Evolutionary conservation across 495 filamentous ascomycete species (phyloP), one percentile per base, ranked within the genome.

Genomic region (Aspergillus baeticus): DNA sequence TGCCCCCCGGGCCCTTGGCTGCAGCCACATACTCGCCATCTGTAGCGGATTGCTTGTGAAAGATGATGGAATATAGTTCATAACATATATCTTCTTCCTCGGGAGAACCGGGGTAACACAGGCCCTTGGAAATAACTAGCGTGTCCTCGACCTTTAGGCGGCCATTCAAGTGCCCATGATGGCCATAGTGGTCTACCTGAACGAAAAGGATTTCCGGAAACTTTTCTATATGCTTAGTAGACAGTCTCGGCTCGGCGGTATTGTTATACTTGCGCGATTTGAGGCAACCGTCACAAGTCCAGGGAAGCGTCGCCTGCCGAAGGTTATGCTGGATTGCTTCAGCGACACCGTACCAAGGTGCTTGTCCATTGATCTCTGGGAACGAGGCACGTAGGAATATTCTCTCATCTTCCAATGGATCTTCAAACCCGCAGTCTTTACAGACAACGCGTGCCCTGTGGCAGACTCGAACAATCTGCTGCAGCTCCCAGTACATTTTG

Each of bases 11-110:
- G 7, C 56, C 54, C 49, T 63, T 72, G 21, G 68, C 64, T 22
- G 49, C 58, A 31, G 54, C 50, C 5, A 29, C 61, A 45, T 76
- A 76, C 45, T 77, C 72, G 4, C 72, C 77, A 0, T n/a, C 0
- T 2, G 48, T 51, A 2, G 10, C 29, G 0, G 10, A 1, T 14
- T 64, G 70, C 0, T 22, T 3, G 51, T 77, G 73, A 29, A 69
- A 58, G 8, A 71, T 55, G 33, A 71, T 56, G 2, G 59, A 50
- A 23, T 60, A 64, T 13, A 73, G 58, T 35, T 69, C 61, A 53
- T 76, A 76, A 6, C 37, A 4, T 26, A 64, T 22, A 21, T 50
- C 26, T 10, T 46, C 34, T n/a, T 15, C 29, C 6, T 22, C 17
- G 20, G 13, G 10, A 18, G 20, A 29, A 21, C 13, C 31, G 0